A percentile compares a stretch with the other conserved stretches of the same genome.
phyloP scores from a whole-genome alignment of 23 red algal genomes.

The Agarophyton chilense region DNA sequence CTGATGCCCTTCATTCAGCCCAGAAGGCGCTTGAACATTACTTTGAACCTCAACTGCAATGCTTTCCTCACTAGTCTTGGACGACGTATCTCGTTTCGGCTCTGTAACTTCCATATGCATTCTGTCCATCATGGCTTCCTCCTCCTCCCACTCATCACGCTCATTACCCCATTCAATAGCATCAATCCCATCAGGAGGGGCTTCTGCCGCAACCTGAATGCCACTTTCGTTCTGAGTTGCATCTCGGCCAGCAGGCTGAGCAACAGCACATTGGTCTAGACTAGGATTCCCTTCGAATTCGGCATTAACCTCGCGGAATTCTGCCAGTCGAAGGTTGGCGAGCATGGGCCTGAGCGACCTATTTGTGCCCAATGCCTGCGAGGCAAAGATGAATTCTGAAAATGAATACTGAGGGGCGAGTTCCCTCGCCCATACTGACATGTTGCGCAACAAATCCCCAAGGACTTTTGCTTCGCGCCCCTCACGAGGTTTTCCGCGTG shows the following conservation, averaged over 20 bases:
- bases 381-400: conserved; percentile 33
- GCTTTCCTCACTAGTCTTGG: not conserved
- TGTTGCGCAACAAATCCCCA: conserved; percentile 7
- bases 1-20: no score
- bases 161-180: not conserved
- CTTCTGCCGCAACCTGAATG: not conserved
- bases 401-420: conserved; percentile 17
- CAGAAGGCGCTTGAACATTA: no score
- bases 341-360: conserved; percentile 28
- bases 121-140: not conserved
- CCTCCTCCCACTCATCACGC: not conserved
- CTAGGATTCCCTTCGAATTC: not conserved
- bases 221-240: not conserved
- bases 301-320: conserved; percentile 43
- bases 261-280: not conserved
- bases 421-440: conserved; percentile 21
- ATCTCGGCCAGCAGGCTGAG: not conserved
- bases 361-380: conserved; percentile 43
- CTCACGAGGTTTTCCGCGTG: not conserved
- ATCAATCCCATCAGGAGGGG: not conserved
- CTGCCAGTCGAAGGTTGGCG: conserved; percentile 40
- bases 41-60: not conserved
- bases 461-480: not conserved
- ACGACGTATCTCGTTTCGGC: not conserved
- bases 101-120: conserved; percentile 3